Evolutionary conservation across 441 rosid genomes (phyloP).

Genomic region (Gossypium schwendimanii): DNA sequence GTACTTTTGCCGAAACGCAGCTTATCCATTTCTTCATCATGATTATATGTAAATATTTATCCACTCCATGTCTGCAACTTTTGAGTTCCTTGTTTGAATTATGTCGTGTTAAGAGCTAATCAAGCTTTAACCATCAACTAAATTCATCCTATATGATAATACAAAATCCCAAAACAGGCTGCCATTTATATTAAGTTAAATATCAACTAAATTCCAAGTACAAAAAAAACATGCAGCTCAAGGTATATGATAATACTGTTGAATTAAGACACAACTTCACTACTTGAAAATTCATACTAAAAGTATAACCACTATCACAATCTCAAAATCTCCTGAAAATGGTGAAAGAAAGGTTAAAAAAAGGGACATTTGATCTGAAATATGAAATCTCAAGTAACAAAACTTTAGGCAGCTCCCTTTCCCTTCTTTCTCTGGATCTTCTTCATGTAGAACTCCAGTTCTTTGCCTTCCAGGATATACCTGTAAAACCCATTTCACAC

Average conservation of each 20-base stretch:
- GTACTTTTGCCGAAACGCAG: no score
- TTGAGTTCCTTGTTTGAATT: not conserved
- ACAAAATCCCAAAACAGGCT: not conserved
- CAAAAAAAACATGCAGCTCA: not conserved
- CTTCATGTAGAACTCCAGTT: slow-evolving; percentile 40
- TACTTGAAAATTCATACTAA: not conserved
- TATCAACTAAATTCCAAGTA: not conserved
- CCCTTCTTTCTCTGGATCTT: slow-evolving; percentile 45
- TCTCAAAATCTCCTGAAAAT: not conserved
- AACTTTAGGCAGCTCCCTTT: slow-evolving; percentile 29
- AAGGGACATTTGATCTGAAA: not conserved
- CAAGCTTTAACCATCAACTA: not conserved
- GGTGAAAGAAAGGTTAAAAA: not conserved
- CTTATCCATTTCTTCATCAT: no score
- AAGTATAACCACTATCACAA: not conserved
- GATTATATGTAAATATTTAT: not conserved
- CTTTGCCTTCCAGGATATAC: slow-evolving; percentile 37
- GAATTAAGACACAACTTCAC: not conserved
- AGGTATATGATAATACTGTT: not conserved
- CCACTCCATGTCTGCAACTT: not conserved
- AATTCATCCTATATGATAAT: no score
- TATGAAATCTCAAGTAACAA: slow-evolving; percentile 1
- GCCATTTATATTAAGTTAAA: not conserved
- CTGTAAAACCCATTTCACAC: slow-evolving; percentile 16
- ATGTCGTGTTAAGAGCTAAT: not conserved